Evolutionary conservation across 371 early-diverging fungal genomes (phyloP), one percentile per base, ranked within the genome.

Genomic region (Mortierella sp.): DNA sequence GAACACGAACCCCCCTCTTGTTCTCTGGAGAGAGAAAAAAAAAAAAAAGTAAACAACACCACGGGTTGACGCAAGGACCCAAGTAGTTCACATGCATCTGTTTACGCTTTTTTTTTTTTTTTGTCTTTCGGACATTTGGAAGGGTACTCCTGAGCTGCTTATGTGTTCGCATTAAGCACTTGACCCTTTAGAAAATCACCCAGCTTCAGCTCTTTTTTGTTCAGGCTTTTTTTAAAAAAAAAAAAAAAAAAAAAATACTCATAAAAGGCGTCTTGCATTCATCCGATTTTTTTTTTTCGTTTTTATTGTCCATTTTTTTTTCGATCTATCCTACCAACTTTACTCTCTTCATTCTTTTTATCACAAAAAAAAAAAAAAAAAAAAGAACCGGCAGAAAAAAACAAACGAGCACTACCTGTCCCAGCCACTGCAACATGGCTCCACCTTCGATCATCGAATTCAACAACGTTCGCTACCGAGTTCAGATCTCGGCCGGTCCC

Each of bases 401-500:
- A 37, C 9, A 37, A 37, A 37, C 9, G 5, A 37, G n/a, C 9
- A 37, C 37, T 9, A 5, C 9, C 37, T 37, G 37, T 3, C 3
- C 37, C 9, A 5, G 37, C 37, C 37, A n/a, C n/a, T n/a, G n/a
- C n/a, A n/a, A n/a, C n/a, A 37, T 37, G 37, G 37, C 37, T 9
- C 37, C 37, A 37, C 9, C 37, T 37, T 37, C 47, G 3, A 25
- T 57, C 14, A 53, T 72, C 26, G 68, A 60, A 21, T 65, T 68
- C 52, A 55, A 74, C 52, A 55, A 63, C 23, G 45, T 45, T 44
- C 60, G 51, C 0, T 68, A 74, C 63, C 66, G 75, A 0, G 48
- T 75, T 26, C 66, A 61, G 18, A 64, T 75, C 44, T 70, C 68
- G 18, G 71, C 60, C 18, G 75, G 75, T 0, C 66, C 69, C 4